These are phyloP conservation scores for Lichtheimia hyalospora DNA, from an alignment of 371 early-diverging fungal genomes.

Conservation along the genomic window DNA sequence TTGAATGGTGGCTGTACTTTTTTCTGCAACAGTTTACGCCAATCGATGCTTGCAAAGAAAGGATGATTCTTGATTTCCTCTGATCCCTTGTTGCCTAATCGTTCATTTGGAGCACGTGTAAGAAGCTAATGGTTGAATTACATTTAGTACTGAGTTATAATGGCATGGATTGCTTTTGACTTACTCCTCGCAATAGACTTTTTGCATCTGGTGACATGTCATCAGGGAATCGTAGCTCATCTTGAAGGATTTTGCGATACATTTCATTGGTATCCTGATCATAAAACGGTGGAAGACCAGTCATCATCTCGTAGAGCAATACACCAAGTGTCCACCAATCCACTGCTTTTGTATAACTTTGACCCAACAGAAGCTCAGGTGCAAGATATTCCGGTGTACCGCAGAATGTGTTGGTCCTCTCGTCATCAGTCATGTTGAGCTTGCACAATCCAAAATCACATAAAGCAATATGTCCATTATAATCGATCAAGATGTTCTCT, in stretches of 20 bases:
- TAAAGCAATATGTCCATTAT: conserved; percentile 95
- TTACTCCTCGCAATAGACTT: conserved; percentile 70
- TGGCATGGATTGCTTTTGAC: conserved; percentile 8
- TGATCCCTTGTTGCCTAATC: conserved; percentile 85
- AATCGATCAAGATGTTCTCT: conserved; percentile 94
- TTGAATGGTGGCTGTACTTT: conserved; percentile 92
- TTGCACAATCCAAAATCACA: conserved; percentile 99
- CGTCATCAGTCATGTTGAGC: conserved; percentile 90
- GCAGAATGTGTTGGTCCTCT: conserved; percentile 94
- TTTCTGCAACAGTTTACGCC: conserved; percentile 80
- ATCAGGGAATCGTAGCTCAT: conserved; percentile 83
- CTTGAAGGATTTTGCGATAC: conserved; percentile 90
- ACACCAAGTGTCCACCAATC: conserved; percentile 99
- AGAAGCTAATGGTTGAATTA: conserved; percentile 47
- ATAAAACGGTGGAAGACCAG: conserved; percentile 94
- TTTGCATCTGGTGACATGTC: conserved; percentile 75
- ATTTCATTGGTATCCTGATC: conserved; percentile 95
- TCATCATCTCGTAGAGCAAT: conserved; percentile 94
- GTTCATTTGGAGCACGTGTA: conserved; percentile 79
- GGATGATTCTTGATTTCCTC: conserved; percentile 88
- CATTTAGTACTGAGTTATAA: too few relatives aligned
- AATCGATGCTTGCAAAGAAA: conserved; percentile 92
- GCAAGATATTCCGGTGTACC: conserved; percentile 99
- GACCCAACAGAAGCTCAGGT: conserved; percentile 90
- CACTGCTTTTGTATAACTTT: conserved; percentile 92